phyloP scores from a whole-genome alignment of 495 filamentous ascomycete species.

The Astrocystis sublimbata region DNA sequence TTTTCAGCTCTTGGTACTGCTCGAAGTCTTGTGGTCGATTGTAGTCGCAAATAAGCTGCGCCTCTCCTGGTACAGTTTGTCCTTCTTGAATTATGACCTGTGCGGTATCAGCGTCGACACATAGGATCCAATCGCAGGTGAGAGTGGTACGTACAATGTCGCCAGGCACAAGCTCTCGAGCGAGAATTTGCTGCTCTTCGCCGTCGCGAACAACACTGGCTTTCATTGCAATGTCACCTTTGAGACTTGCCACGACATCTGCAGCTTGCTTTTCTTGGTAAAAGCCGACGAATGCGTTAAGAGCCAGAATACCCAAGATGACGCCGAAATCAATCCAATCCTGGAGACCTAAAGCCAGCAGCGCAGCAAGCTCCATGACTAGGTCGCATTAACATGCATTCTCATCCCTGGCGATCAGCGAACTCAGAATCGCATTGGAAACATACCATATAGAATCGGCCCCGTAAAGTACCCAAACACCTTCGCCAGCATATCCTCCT shows the following conservation, averaged over 20 bases:
- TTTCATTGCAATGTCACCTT: slow-evolving; percentile 84
- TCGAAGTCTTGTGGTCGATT: slow-evolving; percentile 68
- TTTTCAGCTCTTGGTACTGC: slow-evolving; percentile 60
- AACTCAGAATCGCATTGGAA: neutral
- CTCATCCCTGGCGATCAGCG: no score
- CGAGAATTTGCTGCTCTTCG: slow-evolving; percentile 69
- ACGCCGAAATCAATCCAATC: slow-evolving; percentile 86
- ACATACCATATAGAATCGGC: slow-evolving; percentile 80
- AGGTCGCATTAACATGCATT: no score
- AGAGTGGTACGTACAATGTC: slow-evolving; percentile 64
- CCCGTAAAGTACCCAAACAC: slow-evolving; percentile 79
- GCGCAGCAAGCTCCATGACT: slow-evolving; percentile 86
- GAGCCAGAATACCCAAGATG: slow-evolving; percentile 75
- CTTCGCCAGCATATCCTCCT: slow-evolving; percentile 74
- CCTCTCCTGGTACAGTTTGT: slow-evolving; percentile 71
- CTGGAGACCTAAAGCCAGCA: slow-evolving; percentile 74
- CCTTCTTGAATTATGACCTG: slow-evolving; percentile 73
- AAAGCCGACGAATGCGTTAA: slow-evolving; percentile 83
- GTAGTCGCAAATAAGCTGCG: slow-evolving; percentile 76
- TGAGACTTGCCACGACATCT: slow-evolving; percentile 76
- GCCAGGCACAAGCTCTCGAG: slow-evolving; percentile 77
- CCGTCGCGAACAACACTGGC: slow-evolving; percentile 72
- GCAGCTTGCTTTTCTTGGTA: slow-evolving; percentile 88
- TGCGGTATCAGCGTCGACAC: neutral
- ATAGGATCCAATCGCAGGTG: slow-evolving; percentile 1